Evolutionary conservation across 2,329 filamentous ascomycete genomes (phyloP).

Genomic region (Aspergillus ustus): DNA sequence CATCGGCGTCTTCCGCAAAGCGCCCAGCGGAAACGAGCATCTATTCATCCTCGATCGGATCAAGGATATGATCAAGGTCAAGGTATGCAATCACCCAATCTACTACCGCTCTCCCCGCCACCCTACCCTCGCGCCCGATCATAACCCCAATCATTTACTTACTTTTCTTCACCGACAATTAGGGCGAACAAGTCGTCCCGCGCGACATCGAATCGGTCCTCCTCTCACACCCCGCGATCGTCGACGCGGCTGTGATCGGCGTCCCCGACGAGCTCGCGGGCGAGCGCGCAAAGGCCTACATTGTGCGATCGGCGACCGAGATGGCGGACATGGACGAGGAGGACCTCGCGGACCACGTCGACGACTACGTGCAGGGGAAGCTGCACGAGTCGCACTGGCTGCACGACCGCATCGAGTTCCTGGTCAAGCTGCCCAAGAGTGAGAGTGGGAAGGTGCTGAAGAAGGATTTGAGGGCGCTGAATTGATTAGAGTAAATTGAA

Average conservation of each 20-base stretch:
- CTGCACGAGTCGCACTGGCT: slow-evolving; percentile 11
- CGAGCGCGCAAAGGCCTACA: slow-evolving; percentile 8
- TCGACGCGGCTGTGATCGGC: slow-evolving; percentile 1
- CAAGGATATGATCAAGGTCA: slow-evolving; percentile 72
- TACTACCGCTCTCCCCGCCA: too few relatives aligned
- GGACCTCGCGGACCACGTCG: slow-evolving; percentile 1
- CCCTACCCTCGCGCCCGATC: too few relatives aligned
- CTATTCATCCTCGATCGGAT: slow-evolving; percentile 62
- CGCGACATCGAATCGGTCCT: slow-evolving; percentile 8
- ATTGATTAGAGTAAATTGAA: neutral
- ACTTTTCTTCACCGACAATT: neutral
- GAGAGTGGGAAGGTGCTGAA: slow-evolving; percentile 5
- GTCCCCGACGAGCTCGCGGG: slow-evolving; percentile 6
- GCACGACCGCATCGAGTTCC: slow-evolving; percentile 1
- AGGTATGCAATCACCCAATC: slow-evolving; percentile 40
- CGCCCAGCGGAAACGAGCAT: neutral
- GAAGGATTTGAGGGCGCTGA: slow-evolving; percentile 7
- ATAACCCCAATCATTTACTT: neutral
- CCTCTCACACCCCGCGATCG: neutral
- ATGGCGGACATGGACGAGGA: slow-evolving; percentile 4
- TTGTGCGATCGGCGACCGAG: slow-evolving; percentile 1
- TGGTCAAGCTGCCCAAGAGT: neutral
- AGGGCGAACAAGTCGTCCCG: slow-evolving; percentile 11
- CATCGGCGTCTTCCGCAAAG: slow-evolving; percentile 58
- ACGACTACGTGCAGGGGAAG: slow-evolving; percentile 6